Conservation (phyloP, 1,284 basidiomycete species). For the Ustilago curta region DNA sequence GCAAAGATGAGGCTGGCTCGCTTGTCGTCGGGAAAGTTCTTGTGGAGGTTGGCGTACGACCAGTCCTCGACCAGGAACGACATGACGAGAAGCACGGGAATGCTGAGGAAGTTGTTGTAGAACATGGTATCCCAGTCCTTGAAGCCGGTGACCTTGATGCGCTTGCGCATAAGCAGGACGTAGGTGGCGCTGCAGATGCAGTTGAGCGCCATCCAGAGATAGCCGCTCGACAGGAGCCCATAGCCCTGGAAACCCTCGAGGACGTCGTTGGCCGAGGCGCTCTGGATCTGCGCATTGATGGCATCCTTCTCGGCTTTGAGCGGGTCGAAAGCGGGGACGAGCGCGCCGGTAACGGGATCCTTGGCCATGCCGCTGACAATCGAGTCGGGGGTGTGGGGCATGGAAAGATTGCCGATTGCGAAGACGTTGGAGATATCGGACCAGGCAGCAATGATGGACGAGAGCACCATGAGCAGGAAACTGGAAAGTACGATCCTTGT, state of each 20-base stretch:
- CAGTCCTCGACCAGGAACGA: conserved; percentile 92
- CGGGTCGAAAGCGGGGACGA: conserved; percentile 42
- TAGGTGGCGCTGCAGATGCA: conserved; percentile 92
- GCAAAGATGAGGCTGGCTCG: conserved; percentile 84
- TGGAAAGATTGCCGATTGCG: conserved; percentile 59
- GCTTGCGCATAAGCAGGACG: conserved; percentile 94
- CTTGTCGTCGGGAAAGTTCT: conserved; percentile 90
- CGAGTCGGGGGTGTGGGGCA: conserved; percentile 62
- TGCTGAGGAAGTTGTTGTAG: conserved; percentile 96
- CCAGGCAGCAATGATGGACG: conserved; percentile 96
- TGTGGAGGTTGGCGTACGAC: conserved; percentile 80
- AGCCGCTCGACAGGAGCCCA: conserved; percentile 74
- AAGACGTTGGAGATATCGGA: conserved; percentile 79
- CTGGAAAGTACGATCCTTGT: conserved; percentile 88
- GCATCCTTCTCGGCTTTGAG: conserved; percentile 47
- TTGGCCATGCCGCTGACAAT: conserved; percentile 36
- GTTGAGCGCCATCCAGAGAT: conserved; percentile 96
- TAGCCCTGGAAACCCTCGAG: conserved; percentile 52
- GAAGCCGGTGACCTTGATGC: conserved; percentile 97
- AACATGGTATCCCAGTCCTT: conserved; percentile 99
- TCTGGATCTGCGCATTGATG: conserved; percentile 37
- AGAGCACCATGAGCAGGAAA: conserved; percentile 95
- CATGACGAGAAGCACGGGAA: conserved; percentile 86
- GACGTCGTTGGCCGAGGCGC: conserved; percentile 44
- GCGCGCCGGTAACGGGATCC: conserved; percentile 37